phyloP scores from a whole-genome alignment of 2,329 filamentous ascomycete genomes.

The Arthrobotrys conoides region DNA sequence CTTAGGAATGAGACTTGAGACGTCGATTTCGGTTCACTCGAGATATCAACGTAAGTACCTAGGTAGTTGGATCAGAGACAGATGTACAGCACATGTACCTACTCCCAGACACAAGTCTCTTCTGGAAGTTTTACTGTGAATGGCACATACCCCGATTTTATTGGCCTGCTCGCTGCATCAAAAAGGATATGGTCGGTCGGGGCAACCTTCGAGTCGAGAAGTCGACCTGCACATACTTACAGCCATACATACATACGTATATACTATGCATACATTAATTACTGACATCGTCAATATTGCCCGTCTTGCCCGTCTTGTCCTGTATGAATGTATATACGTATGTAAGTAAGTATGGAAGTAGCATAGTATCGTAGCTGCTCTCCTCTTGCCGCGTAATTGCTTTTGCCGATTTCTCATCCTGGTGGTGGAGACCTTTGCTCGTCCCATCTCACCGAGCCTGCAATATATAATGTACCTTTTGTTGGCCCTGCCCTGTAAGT shows the following conservation, averaged over 20 bases:
- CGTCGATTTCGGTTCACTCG: not conserved
- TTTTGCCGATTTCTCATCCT: slow-evolving; percentile 36
- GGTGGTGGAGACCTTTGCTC: slow-evolving; percentile 50
- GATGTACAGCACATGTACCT: not conserved
- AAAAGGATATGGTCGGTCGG: slow-evolving; percentile 44
- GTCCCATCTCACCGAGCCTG: slow-evolving; percentile 52
- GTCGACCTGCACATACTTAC: not conserved
- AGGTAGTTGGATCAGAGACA: not conserved
- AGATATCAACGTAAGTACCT: no score
- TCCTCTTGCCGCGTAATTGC: slow-evolving; percentile 42
- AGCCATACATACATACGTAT: not conserved
- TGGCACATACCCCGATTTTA: slow-evolving; percentile 2
- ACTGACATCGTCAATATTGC: no score
- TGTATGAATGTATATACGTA: no score
- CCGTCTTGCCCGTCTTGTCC: no score
- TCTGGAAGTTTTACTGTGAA: slow-evolving; percentile 27
- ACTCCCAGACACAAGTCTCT: not conserved
- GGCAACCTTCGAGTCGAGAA: slow-evolving; percentile 16
- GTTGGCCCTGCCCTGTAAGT: slow-evolving; percentile 36
- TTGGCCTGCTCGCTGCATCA: no score
- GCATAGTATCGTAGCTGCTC: no score
- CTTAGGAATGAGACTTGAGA: not conserved
- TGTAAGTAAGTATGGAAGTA: no score
- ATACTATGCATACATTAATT: not conserved
- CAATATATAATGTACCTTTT: slow-evolving; percentile 14